phyloP scores from a whole-genome alignment of 1,284 basidiomycete species.

The Apiotrichum akiyoshidainum region DNA sequence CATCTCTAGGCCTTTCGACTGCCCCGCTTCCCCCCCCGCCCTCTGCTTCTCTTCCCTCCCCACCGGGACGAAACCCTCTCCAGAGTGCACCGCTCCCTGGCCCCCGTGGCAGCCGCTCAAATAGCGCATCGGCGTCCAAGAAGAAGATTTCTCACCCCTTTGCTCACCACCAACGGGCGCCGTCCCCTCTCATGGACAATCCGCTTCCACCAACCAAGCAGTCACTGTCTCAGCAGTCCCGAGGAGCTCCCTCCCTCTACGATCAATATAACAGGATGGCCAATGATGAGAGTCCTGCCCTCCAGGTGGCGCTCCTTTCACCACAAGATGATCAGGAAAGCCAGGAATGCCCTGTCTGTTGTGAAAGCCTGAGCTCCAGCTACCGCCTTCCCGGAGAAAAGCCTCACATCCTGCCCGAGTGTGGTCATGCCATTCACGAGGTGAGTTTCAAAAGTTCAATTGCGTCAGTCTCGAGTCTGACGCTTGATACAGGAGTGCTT shows the following conservation, averaged over 20 bases:
- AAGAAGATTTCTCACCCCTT: conserved; percentile 35
- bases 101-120: neutral
- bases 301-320: conserved; percentile 41
- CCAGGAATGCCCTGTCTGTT: conserved; percentile 50
- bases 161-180: conserved; percentile 21
- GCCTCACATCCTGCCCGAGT: conserved; percentile 91
- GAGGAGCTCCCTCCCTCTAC: conserved; percentile 20
- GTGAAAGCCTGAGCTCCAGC: conserved; percentile 46
- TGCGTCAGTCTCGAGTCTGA: conserved; percentile 10
- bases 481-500: conserved; percentile 72
- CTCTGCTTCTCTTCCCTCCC: neutral
- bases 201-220: neutral
- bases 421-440: conserved; percentile 95
- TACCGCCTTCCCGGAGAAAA: conserved; percentile 78
- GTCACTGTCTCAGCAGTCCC: neutral
- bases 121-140: neutral
- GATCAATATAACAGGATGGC: conserved; percentile 21
- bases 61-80: neutral
- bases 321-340: conserved; percentile 37
- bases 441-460: conserved; percentile 52
- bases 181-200: conserved; percentile 18
- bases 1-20: conserved; percentile 1
- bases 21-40: neutral
- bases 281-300: conserved; percentile 20
- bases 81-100: too few relatives aligned